Percentiles rank a stretch among this genome's conserved stretches.
Conservation (phyloP, 192 early-diverging fungal genomes). For the Jimgerdemannia flammicorona region DNA sequence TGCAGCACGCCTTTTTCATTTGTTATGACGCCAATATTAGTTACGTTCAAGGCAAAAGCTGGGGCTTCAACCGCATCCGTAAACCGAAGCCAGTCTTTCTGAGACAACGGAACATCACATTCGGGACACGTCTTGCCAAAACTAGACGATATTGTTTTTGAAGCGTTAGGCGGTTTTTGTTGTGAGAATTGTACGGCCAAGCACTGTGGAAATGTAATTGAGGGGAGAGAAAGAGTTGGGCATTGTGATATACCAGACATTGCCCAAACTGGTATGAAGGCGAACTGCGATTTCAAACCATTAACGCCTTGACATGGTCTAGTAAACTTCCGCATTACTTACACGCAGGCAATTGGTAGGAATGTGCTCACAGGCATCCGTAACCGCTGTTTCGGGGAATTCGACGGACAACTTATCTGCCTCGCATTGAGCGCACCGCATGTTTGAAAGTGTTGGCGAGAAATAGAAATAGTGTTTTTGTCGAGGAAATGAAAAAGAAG, state of each 20-base stretch:
- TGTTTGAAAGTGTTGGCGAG: not conserved
- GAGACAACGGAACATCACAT: not conserved
- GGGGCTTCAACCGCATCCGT: not conserved
- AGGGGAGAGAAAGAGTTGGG: too few species aligned
- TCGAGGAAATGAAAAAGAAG: too few species aligned
- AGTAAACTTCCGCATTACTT: not conserved
- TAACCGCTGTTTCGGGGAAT: conserved; percentile 11
- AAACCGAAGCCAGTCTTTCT: not conserved
- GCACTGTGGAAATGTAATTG: too few species aligned
- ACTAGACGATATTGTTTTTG: too few species aligned
- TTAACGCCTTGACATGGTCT: too few species aligned
- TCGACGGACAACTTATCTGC: conserved; percentile 19
- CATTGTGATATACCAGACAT: too few species aligned
- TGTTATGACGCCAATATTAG: not conserved
- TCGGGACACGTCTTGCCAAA: not conserved
- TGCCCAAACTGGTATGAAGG: too few species aligned
- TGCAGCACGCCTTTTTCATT: not conserved
- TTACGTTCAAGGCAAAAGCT: not conserved
- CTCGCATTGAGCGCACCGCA: conserved; percentile 17
- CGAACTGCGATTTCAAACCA: too few species aligned
- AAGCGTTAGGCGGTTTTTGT: too few species aligned
- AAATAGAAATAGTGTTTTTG: too few species aligned
- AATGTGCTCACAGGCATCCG: conserved; percentile 17
- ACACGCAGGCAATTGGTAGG: conserved; percentile 20
- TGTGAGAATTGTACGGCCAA: too few species aligned